Evolutionary conservation across 164 flowering plant genomes (phyloP), one percentile per base, ranked within the genome.

Genomic region (Magnolia changhungtana): DNA sequence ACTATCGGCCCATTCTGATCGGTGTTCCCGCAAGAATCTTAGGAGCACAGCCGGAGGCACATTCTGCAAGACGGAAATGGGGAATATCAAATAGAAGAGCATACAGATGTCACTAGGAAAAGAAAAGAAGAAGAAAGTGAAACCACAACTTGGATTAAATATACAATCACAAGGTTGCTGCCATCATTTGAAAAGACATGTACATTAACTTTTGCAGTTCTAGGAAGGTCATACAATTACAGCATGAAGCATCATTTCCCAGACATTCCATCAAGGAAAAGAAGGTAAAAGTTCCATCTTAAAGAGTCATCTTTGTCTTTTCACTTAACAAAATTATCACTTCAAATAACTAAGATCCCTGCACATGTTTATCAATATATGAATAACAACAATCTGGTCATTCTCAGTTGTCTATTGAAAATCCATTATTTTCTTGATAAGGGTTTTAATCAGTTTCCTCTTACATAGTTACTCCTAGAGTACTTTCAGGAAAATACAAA

Each of bases 1-100:
- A 81, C 82, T 84, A 80, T 96, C 99, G 16, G 98, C 97, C 99
- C 99, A 96, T 80, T 96, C 99, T 58, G 99, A 94, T 64, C 99
- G 87, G 68, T 96, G 99, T 87, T 96, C 99, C 51, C 99, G 80
- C 76, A 96, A 79, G 80, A 96, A 96, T 63, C 98, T 84, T 13
- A 96, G 90, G 8, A 96, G 94, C 74, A 96, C 83, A 18, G 98
- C 98, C 7, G 99, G 98, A 74, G 99, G 97, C 37, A 96, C 99
- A 85, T 96, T 94, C 99, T 96, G 86, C 78, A 82, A 72, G 67
- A 71, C 61, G 2, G 0, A 9, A 55, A 55, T 55, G 18, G 18
- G 61, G 45, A 11, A 55, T 55, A 55, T 55, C 16, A 55, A 55
- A 55, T 7, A 65, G n/a, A 29, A 31, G 29, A 68, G 19, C 11